Evolutionary conservation across 228 moss, liverwort and hornwort species (phyloP).

Genomic region (Sphagnum magellanicum): DNA sequence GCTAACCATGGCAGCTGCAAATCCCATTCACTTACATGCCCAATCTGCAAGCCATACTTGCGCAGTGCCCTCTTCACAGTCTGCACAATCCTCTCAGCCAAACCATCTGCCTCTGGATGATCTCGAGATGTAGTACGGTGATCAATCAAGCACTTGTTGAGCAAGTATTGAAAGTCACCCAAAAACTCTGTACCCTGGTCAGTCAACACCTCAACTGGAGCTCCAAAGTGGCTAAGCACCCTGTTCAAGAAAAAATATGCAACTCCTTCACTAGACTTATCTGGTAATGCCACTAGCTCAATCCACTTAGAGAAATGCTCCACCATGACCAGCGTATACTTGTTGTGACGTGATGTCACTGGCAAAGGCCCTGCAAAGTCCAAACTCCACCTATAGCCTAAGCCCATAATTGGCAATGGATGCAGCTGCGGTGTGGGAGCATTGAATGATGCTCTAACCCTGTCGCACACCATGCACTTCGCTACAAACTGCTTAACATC

Average conservation of each 20-base stretch:
- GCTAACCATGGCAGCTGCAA: constrained; percentile 4
- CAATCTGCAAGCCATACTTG: constrained; percentile 5
- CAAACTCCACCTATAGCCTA: constrained; percentile 9
- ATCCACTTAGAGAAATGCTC: constrained; percentile 11
- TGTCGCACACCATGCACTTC: constrained; percentile 1
- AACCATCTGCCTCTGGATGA: constrained; percentile 4
- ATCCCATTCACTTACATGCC: constrained; percentile 5
- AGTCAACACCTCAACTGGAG: not conserved
- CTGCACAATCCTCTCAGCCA: constrained; percentile 1
- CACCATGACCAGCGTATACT: not conserved
- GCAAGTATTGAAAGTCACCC: constrained; percentile 13
- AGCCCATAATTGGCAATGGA: constrained; percentile 6
- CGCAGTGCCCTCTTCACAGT: constrained; percentile 6
- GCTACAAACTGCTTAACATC: constrained; percentile 1
- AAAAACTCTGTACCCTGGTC: not conserved
- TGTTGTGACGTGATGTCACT: not conserved
- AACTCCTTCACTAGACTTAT: constrained; percentile 3
- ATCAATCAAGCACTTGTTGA: constrained; percentile 7
- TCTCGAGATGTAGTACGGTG: constrained; percentile 7
- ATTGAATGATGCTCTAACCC: not conserved
- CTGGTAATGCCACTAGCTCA: constrained; percentile 7
- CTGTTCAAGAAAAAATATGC: constrained; percentile 2
- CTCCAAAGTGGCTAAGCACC: constrained; percentile 5
- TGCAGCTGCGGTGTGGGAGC: constrained; percentile 1
- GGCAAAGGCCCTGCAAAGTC: constrained; percentile 8